Conservation (phyloP, 345 rosid genomes). For the Eucalyptus globulus region DNA sequence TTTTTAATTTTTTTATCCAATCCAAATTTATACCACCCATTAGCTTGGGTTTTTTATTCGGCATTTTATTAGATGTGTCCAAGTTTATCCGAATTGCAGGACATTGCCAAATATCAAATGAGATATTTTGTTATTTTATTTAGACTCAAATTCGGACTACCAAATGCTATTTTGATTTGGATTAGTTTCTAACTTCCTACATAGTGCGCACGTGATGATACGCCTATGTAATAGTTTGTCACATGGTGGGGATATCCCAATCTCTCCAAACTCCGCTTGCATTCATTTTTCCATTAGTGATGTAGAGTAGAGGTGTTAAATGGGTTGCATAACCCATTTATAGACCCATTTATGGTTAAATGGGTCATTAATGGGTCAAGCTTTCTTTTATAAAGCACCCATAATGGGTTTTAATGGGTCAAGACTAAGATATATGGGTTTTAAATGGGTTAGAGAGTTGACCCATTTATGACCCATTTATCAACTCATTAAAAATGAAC, state of each 20-base stretch:
- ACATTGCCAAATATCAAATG: rapidly evolving
- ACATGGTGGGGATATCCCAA: neutral
- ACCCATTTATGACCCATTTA: too few species aligned
- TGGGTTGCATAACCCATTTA: too few species aligned
- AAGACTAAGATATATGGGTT: too few species aligned
- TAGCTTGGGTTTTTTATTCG: rapidly evolving
- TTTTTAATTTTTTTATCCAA: too few species aligned
- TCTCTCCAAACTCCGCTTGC: neutral
- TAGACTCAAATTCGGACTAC: neutral
- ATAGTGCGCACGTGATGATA: neutral
- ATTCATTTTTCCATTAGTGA: neutral
- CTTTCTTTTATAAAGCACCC: too few species aligned
- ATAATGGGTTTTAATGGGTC: too few species aligned
- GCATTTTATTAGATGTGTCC: neutral
- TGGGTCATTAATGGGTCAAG: too few species aligned
- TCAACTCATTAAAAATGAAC: too few species aligned
- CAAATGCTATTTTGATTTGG: neutral
- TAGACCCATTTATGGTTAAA: too few species aligned
- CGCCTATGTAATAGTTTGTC: neutral
- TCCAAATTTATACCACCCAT: neutral
- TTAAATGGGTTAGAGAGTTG: too few species aligned
- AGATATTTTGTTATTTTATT: neutral
- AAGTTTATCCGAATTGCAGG: rapidly evolving
- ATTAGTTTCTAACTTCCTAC: neutral
- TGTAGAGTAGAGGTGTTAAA: too few species aligned